Conservation (phyloP, 345 rosid species). For the Pugionium dolabratum region DNA sequence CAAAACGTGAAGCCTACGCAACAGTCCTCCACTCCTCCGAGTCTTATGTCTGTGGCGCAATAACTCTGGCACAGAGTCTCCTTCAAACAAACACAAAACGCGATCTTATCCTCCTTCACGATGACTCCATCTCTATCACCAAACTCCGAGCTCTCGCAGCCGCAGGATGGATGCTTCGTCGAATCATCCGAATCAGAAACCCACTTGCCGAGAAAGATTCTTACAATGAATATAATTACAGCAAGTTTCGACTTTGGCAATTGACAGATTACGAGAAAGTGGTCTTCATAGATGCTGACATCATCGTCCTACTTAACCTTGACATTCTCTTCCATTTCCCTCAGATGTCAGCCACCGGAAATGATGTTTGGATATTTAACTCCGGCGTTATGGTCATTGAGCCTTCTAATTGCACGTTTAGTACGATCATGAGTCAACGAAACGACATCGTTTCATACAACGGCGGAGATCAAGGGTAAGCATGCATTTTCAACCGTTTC, state of each 20-base stretch:
- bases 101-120: slow-evolving; percentile 79
- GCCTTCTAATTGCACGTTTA: slow-evolving; percentile 92
- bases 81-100: slow-evolving; percentile 75
- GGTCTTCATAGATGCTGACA: slow-evolving; percentile 87
- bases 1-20: slow-evolving; percentile 79
- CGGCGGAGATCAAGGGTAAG: slow-evolving; percentile 88
- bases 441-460: slow-evolving; percentile 78
- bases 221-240: slow-evolving; percentile 89
- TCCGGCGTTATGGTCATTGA: slow-evolving; percentile 95
- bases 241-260: slow-evolving; percentile 91
- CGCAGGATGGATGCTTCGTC: slow-evolving; percentile 80
- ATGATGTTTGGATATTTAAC: slow-evolving; percentile 82
- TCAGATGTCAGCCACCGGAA: slow-evolving; percentile 85
- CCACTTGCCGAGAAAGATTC: slow-evolving; percentile 62
- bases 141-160: slow-evolving; percentile 63
- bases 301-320: slow-evolving; percentile 69
- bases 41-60: slow-evolving; percentile 89
- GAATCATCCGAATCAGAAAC: slow-evolving; percentile 75
- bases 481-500: neutral
- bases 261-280: slow-evolving; percentile 83
- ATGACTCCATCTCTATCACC: slow-evolving; percentile 63
- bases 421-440: slow-evolving; percentile 57
- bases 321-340: slow-evolving; percentile 84
- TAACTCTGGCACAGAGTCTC: slow-evolving; percentile 81
- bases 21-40: slow-evolving; percentile 92